phyloP scores from a whole-genome alignment of 192 early-diverging fungal species.

The Coemansia umbellata region DNA sequence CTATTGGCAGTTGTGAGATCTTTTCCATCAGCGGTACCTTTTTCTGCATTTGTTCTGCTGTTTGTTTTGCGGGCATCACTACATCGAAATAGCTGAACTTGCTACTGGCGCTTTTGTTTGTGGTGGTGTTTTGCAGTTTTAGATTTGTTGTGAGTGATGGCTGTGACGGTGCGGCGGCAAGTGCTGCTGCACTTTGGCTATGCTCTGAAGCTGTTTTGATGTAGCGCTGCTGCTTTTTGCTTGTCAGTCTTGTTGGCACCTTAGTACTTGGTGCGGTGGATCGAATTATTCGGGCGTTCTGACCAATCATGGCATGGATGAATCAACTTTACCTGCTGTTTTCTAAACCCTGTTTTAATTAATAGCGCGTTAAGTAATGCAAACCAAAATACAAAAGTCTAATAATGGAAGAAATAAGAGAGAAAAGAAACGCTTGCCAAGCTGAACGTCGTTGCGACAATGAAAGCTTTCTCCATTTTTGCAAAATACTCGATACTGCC shows the following conservation, averaged over 20 bases:
- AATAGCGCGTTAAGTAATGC: too few relatives aligned
- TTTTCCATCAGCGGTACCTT: not conserved
- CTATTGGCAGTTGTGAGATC: constrained; percentile 4
- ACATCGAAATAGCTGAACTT: not conserved
- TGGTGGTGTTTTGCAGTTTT: too few relatives aligned
- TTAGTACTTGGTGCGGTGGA: not conserved
- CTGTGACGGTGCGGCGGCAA: not conserved
- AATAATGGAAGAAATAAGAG: too few relatives aligned
- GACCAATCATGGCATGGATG: too few relatives aligned
- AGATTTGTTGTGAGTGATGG: too few relatives aligned
- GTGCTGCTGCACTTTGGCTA: not conserved
- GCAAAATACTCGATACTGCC: too few relatives aligned
- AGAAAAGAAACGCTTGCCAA: too few relatives aligned
- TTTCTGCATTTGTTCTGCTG: not conserved
- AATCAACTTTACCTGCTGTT: too few relatives aligned
- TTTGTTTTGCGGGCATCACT: not conserved
- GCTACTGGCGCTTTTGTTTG: not conserved
- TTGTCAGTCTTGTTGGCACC: not conserved
- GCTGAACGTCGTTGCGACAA: too few relatives aligned
- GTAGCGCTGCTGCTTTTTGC: not conserved
- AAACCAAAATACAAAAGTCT: too few relatives aligned
- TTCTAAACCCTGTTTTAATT: too few relatives aligned
- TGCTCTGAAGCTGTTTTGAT: not conserved
- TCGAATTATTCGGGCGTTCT: not conserved
- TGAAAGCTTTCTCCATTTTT: too few relatives aligned